Evolutionary conservation across 495 filamentous ascomycete species (phyloP).

Genomic region (Penicillium odoratum): DNA sequence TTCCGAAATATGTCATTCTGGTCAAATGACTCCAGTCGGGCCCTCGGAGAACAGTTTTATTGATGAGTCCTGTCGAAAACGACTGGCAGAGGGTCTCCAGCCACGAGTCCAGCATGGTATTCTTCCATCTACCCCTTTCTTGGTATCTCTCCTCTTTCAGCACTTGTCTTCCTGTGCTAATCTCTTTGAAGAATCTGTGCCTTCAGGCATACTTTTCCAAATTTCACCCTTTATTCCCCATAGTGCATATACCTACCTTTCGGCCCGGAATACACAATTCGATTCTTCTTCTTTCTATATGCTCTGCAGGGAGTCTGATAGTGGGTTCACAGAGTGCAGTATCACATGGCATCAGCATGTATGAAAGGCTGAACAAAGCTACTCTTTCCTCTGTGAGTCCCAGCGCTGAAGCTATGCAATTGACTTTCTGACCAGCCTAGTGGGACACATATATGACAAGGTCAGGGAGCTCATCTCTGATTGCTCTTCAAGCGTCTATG

Average conservation of each 20-base stretch:
- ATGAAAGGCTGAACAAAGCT: constrained; percentile 37
- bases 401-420: not conserved
- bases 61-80: constrained; percentile 24
- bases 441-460: constrained; percentile 18
- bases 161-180: constrained; percentile 14
- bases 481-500: constrained; percentile 34
- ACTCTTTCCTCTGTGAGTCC: constrained; percentile 30
- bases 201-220: constrained; percentile 33
- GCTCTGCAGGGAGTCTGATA: constrained; percentile 34
- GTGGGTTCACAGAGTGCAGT: constrained; percentile 28
- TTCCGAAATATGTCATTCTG: not conserved
- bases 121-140: constrained; percentile 27
- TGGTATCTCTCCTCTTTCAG: constrained; percentile 10
- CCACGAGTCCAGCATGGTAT: constrained; percentile 18
- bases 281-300: constrained; percentile 19
- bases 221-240: constrained; percentile 31
- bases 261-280: constrained; percentile 21
- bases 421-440: constrained; percentile 2
- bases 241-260: constrained; percentile 34
- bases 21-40: constrained; percentile 16
- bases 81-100: constrained; percentile 21
- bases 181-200: constrained; percentile 19
- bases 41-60: constrained; percentile 13
- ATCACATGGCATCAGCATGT: constrained; percentile 29
- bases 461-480: constrained; percentile 6